These are phyloP conservation scores for Peronospora tabacina DNA, from an alignment of 352 stramenopile genomes.

Conservation along the genomic window DNA sequence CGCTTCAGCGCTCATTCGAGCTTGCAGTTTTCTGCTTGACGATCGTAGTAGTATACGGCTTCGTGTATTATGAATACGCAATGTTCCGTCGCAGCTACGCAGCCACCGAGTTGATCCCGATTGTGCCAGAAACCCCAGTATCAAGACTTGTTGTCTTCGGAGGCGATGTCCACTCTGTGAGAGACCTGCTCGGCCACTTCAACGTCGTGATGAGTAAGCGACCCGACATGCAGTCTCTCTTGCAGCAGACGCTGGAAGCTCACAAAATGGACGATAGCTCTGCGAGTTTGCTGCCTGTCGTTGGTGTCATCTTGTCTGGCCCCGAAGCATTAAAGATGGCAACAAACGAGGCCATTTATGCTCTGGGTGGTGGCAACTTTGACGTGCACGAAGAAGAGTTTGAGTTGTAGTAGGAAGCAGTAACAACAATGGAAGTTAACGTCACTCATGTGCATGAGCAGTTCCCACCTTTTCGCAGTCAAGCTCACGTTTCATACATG, in stretches of 20 bases:
- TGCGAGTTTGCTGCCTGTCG: slow-evolving; percentile 16
- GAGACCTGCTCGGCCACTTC: slow-evolving; percentile 33
- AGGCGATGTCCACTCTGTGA: slow-evolving; percentile 33
- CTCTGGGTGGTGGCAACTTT: slow-evolving; percentile 32
- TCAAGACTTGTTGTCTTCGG: slow-evolving; percentile 16
- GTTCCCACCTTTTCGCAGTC: background rate
- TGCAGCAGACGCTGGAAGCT: slow-evolving; percentile 23
- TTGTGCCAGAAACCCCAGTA: slow-evolving; percentile 2
- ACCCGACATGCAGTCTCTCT: slow-evolving; percentile 26
- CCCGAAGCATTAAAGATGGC: slow-evolving; percentile 31
- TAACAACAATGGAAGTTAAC: slow-evolving; percentile 1
- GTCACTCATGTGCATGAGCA: background rate
- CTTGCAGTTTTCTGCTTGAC: slow-evolving; percentile 35
- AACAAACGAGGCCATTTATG: slow-evolving; percentile 30
- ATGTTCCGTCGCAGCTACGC: slow-evolving; percentile 15
- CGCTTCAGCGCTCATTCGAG: slow-evolving; percentile 47
- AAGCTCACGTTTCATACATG: background rate
- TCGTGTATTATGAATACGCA: slow-evolving; percentile 43
- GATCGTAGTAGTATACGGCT: slow-evolving; percentile 40
- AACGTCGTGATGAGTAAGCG: slow-evolving; percentile 30
- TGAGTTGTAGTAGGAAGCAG: slow-evolving; percentile 27
- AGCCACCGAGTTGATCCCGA: slow-evolving; percentile 8
- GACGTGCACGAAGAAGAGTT: slow-evolving; percentile 52
- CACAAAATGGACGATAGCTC: slow-evolving; percentile 20
- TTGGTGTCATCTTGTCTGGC: slow-evolving; percentile 38